Evolutionary conservation across 2,329 filamentous ascomycete species (phyloP), one percentile per base, ranked within the genome.

Genomic region (Fusarium nurragi): DNA sequence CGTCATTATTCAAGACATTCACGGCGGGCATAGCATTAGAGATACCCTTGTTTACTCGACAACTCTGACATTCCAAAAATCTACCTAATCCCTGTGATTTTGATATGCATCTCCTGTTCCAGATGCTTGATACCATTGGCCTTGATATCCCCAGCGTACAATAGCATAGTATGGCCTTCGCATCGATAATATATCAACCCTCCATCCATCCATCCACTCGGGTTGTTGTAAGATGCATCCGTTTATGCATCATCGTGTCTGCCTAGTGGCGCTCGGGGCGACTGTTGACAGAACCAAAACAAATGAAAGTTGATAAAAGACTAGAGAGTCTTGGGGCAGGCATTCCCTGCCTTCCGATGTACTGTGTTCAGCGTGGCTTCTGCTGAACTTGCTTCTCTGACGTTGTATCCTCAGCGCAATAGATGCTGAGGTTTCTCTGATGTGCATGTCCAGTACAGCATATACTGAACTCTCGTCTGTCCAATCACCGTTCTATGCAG

Each of bases 11-110:
- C 36, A 40, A 43, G 22, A 44, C 32, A 39, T 62, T 64, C 62
- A 66, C 48, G 30, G 57, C 51, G 48, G 19, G 28, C 21, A 57
- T 53, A 53, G 63, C 59, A 60, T 60, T 66, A 63, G 49, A 68
- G 65, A 68, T 68, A 68, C 65, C 65, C 65, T 49, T 46, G 39
- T 61, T 61, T 61, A 28, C 26, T 34, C 6, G 16, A 34, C 32
- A 34, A n/a, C 8, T 34, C 8, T 34, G 16, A 34, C 32, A 34
- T 34, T 34, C 32, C 28, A 34, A 59, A 59, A 37, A 41, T 37
- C 28, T 38, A 41, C 16, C 18, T 65, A 32, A 9, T 34, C n/a
- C 32, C 9, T 34, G n/a, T 34, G 32, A 34, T 34, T 34, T n/a
- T 10, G 7, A 34, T 8, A 26, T 34, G 30, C 30, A 34, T 34